Base-by-base conservation (phyloP, 495 filamentous ascomycete species). In the Elasticomyces elasticus region DNA sequence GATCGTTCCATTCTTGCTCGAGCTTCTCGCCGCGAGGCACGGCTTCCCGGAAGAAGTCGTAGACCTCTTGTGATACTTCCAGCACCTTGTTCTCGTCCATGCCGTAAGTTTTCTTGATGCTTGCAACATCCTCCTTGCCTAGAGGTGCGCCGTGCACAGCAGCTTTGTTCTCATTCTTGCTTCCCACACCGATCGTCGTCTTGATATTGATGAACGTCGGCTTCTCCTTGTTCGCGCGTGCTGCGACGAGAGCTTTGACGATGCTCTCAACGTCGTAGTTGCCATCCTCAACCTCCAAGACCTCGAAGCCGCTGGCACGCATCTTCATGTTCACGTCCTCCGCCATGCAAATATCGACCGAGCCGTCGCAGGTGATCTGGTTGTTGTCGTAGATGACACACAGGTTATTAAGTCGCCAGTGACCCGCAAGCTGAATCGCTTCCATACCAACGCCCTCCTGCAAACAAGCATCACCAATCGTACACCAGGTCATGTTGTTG, bases 321-420 rank as follows among this genome's bases (percentile, higher is more conserved):
- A 82, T 81, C 62, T 81, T 81, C 23, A 66, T 69, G 52, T 80
- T 80, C 27, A 81, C 68, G 58, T 81, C 76, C 55, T 83, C 79
- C 1, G 72, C 77, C 56, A 77, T 78, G 17, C 69, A 72, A 3
- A 77, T 54, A 48, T 81, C 78, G 9, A 76, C 72, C 0, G 69
- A 70, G n/a, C 79, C 79, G 51, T 82, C 78, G 58, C 77, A 81
- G 15, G 77, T 78, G 15, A 80, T 65, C 52, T 79, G 69, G 61
- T 82, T 82, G 62, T 82, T 79, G 62, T 82, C 77, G 50, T 78
- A 80, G 25, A 81, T 75, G 23, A 81, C 61, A 5, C 71, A 71
- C 26, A 82, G 62, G 57, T 80, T 79, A 61, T 77, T 70, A 7
- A 81, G 71, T 43, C 70, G 69, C 60, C 70, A 73, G 58, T 79